A percentile compares a stretch with the other conserved stretches of the same genome.
phyloP scores from a whole-genome alignment of 441 rosid species.

The Viola pubescens region DNA sequence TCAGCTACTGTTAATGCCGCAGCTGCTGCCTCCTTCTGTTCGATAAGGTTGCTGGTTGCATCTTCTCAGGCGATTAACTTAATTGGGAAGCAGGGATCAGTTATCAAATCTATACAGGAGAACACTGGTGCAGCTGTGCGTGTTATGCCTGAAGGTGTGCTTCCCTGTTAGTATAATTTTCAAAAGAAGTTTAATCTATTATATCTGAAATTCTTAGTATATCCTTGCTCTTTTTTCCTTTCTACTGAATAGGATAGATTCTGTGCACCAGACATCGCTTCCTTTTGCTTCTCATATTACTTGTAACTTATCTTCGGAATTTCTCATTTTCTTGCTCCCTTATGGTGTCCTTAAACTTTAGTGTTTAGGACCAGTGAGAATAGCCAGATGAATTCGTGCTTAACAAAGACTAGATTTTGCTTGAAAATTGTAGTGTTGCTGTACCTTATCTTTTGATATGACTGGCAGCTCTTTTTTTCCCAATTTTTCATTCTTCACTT shows the following conservation, averaged over 20 bases:
- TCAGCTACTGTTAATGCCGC: conserved; percentile 21
- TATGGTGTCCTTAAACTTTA: no score
- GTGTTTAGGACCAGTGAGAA: no score
- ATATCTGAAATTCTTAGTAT: neutral
- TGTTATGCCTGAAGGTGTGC: conserved; percentile 61
- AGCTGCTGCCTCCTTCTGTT: conserved; percentile 41
- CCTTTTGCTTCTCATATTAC: no score
- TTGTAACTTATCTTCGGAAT: no score
- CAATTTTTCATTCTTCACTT: neutral
- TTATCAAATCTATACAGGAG: conserved; percentile 73
- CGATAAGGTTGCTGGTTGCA: conserved; percentile 64
- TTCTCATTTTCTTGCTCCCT: no score
- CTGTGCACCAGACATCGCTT: no score
- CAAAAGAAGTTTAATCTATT: no score
- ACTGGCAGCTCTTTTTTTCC: neutral
- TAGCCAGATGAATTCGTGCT: no score
- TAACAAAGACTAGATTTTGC: no score
- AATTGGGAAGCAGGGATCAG: conserved; percentile 82
- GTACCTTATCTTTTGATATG: no score
- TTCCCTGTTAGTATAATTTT: conserved; percentile 5
- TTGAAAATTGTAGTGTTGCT: no score
- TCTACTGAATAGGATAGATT: neutral
- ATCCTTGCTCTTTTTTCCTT: neutral
- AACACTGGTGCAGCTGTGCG: conserved; percentile 66
- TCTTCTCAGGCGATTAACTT: conserved; percentile 81